Conservation (phyloP, 805 yeast genomes). For the Metschnikowia arizonensis region DNA sequence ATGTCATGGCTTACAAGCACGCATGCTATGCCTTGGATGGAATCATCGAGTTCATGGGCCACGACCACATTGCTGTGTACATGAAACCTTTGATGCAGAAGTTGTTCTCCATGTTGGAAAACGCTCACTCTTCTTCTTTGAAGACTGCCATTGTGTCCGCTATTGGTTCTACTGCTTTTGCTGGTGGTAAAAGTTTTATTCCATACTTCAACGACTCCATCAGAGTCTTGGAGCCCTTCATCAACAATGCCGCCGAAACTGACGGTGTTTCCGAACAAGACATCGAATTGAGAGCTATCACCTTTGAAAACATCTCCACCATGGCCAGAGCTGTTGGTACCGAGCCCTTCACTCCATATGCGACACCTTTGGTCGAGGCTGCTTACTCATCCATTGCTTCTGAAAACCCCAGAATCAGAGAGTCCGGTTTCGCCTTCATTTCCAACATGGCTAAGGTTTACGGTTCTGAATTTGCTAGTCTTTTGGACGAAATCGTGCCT, state of each 20-base stretch:
- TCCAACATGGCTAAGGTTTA: constrained; percentile 93
- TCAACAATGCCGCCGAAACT: constrained; percentile 59
- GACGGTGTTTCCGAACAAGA: constrained; percentile 86
- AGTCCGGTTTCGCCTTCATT: constrained; percentile 89
- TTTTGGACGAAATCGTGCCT: constrained; percentile 78
- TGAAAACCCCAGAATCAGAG: constrained; percentile 82
- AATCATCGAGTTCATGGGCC: constrained; percentile 83
- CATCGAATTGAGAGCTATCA: constrained; percentile 83
- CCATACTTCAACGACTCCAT: constrained; percentile 86
- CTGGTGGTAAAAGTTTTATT: constrained; percentile 81
- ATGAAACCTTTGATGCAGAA: constrained; percentile 88
- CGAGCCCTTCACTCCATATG: constrained; percentile 78
- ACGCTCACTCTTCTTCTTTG: constrained; percentile 69
- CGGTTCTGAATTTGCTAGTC: constrained; percentile 83
- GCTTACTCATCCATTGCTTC: constrained; percentile 76
- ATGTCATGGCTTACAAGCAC: constrained; percentile 78
- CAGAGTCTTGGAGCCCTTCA: constrained; percentile 75
- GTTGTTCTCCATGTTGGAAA: constrained; percentile 75
- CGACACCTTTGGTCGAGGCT: constrained; percentile 83
- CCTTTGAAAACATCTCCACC: constrained; percentile 90
- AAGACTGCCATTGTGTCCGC: constrained; percentile 86
- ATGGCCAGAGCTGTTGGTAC: constrained; percentile 97
- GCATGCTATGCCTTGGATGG: constrained; percentile 92
- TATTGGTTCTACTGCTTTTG: constrained; percentile 94
- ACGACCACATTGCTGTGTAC: constrained; percentile 76